Conservation (phyloP, 2,329 filamentous ascomycete genomes). For the Monosporascus ibericus region DNA sequence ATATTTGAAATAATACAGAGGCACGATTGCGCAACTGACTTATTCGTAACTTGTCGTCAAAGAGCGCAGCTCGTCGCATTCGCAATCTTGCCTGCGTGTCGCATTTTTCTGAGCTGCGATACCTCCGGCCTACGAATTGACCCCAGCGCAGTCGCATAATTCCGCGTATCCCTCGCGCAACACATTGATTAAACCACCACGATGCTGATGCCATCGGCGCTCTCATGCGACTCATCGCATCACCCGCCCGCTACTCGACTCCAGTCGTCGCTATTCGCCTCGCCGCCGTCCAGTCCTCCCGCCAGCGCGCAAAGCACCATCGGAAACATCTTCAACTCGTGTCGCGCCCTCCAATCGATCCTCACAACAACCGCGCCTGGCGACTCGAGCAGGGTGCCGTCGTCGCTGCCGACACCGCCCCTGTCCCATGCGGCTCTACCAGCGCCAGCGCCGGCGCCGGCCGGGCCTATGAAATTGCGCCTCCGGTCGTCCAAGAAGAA, state of each 20-base stretch:
- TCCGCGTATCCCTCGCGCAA: conserved; percentile 1
- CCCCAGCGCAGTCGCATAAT: conserved; percentile 1
- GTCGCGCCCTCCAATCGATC: conserved; percentile 55
- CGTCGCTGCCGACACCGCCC: conserved; percentile 47
- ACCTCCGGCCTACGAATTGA: conserved; percentile 1
- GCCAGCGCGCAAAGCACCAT: conserved; percentile 41
- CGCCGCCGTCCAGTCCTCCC: conserved; percentile 53
- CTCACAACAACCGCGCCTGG: conserved; percentile 34
- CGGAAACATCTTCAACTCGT: conserved; percentile 52
- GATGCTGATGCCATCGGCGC: conserved; percentile 55
- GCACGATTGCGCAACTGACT: background rate
- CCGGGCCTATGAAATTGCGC: conserved; percentile 45
- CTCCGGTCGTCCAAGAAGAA: conserved; percentile 41
- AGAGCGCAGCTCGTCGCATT: background rate
- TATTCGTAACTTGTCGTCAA: background rate
- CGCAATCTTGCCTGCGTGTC: conserved; percentile 1
- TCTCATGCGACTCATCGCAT: conserved; percentile 51
- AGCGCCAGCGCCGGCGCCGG: conserved; percentile 8
- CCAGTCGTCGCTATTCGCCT: conserved; percentile 46
- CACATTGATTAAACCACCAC: conserved; percentile 13
- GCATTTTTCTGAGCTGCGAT: conserved; percentile 4
- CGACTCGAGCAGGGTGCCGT: conserved; percentile 6
- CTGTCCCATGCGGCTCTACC: conserved; percentile 39
- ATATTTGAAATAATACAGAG: background rate
- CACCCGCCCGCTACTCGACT: conserved; percentile 39